Percentiles rank a stretch among this genome's conserved stretches.
Evolutionary conservation across 2,329 filamentous ascomycete genomes (phyloP).

Genomic region (Spiromastix sp.): DNA sequence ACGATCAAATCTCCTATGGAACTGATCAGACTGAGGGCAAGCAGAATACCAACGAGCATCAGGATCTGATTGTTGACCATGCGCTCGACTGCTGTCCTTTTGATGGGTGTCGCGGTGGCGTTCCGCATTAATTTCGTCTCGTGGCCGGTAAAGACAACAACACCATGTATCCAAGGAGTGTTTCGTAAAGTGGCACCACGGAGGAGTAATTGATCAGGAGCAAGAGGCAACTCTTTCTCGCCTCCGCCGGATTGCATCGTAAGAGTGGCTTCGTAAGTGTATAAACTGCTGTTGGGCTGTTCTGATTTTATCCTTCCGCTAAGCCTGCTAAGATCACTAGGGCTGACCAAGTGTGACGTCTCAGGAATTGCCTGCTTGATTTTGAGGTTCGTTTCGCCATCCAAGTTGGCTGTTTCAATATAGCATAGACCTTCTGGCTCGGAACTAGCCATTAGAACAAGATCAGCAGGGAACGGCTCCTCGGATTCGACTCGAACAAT

Average conservation of each 20-base stretch:
- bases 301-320: conserved; percentile 84
- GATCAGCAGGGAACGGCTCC: conserved; percentile 85
- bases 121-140: conserved; percentile 99
- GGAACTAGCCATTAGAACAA: conserved; percentile 85
- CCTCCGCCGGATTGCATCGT: conserved; percentile 84
- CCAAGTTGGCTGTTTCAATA: conserved; percentile 95
- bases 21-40: conserved; percentile 77
- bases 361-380: conserved; percentile 97
- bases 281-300: conserved; percentile 95
- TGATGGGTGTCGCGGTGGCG: conserved; percentile 92
- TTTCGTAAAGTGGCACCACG: conserved; percentile 90
- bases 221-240: conserved; percentile 82
- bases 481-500: conserved; percentile 90
- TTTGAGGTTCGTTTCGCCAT: conserved; percentile 96
- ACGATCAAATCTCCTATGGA: conserved; percentile 83
- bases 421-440: conserved; percentile 97
- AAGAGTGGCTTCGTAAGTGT: conserved; percentile 94
- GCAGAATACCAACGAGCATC: conserved; percentile 73
- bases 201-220: conserved; percentile 78
- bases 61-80: conserved; percentile 91
- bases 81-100: conserved; percentile 88
- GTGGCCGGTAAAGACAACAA: conserved; percentile 94
- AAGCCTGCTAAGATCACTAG: conserved; percentile 72
- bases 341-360: conserved; percentile 77
- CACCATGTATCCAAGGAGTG: conserved; percentile 91